These are phyloP conservation scores for Diaporthe ilicicola DNA, from an alignment of 2,329 filamentous ascomycete genomes.

Conservation along the genomic window DNA sequence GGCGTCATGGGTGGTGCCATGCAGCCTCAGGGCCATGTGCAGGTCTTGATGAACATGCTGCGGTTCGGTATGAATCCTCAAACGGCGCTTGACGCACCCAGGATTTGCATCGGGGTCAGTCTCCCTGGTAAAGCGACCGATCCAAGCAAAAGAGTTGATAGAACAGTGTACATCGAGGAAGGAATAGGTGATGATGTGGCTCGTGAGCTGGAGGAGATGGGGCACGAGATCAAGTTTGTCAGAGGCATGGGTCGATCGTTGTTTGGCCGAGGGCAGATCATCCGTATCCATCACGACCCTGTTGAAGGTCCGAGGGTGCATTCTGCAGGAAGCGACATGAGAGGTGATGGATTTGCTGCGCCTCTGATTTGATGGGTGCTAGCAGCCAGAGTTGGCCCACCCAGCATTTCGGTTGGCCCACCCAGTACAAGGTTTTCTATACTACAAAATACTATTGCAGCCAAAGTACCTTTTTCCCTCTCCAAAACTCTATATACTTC, in stretches of 20 bases:
- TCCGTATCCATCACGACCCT: constrained; percentile 74
- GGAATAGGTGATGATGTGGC: constrained; percentile 74
- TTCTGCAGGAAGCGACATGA: constrained; percentile 85
- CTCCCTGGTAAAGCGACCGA: constrained; percentile 60
- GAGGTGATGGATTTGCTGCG: constrained; percentile 78
- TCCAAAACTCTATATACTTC: no score
- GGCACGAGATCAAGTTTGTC: constrained; percentile 76
- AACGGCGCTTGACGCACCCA: constrained; percentile 84
- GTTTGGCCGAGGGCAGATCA: constrained; percentile 89
- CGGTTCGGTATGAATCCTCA: constrained; percentile 84
- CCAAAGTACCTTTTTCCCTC: no score
- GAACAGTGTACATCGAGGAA: constrained; percentile 80
- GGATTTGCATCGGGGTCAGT: constrained; percentile 82
- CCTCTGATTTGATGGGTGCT: constrained; percentile 33
- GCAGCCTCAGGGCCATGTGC: constrained; percentile 94
- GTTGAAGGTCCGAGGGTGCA: constrained; percentile 75
- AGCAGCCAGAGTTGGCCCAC: no score
- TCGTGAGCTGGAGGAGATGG: constrained; percentile 70
- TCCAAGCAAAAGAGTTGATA: constrained; percentile 64
- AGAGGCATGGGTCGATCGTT: constrained; percentile 68
- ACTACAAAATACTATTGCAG: no score
- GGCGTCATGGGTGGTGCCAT: constrained; percentile 98
- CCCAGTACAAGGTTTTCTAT: no score
- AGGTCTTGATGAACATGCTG: constrained; percentile 88
- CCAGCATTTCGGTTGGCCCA: no score